Conservation (phyloP, 1,284 basidiomycete species). For the Trametes hirsuta region DNA sequence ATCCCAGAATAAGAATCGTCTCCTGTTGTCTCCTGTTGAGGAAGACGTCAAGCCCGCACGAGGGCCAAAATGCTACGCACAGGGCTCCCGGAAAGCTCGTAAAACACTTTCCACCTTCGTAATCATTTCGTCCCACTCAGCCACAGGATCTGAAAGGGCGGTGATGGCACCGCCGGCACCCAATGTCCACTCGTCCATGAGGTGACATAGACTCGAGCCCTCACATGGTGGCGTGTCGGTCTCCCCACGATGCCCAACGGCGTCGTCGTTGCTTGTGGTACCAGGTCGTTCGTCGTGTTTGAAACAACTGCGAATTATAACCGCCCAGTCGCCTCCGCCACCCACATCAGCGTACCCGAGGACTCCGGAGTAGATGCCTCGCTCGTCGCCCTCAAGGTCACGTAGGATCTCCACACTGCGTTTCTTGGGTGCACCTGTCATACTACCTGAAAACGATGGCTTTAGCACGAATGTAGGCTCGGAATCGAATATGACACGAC, state of each 20-base stretch:
- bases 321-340: slow-evolving; percentile 90
- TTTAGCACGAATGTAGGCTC: neutral
- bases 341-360: slow-evolving; percentile 93
- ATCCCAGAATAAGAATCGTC: neutral
- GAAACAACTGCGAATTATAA: slow-evolving; percentile 95
- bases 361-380: slow-evolving; percentile 92
- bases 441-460: slow-evolving; percentile 67
- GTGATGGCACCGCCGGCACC: slow-evolving; percentile 98
- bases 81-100: slow-evolving; percentile 49
- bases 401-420: slow-evolving; percentile 92
- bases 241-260: neutral
- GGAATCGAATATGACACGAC: slow-evolving; percentile 22
- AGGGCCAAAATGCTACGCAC: neutral
- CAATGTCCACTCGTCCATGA: slow-evolving; percentile 67
- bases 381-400: slow-evolving; percentile 70
- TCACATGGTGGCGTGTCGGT: neutral
- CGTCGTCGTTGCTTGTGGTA: neutral
- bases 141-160: slow-evolving; percentile 83
- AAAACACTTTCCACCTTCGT: slow-evolving; percentile 81
- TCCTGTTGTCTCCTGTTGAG: slow-evolving; percentile 2
- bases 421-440: slow-evolving; percentile 98
- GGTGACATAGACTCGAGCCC: neutral
- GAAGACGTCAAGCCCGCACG: neutral
- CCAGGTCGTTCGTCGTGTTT: slow-evolving; percentile 55
- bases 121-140: slow-evolving; percentile 95